Conservation (phyloP, 139 green algal species). For the Chlorella sp. region DNA sequence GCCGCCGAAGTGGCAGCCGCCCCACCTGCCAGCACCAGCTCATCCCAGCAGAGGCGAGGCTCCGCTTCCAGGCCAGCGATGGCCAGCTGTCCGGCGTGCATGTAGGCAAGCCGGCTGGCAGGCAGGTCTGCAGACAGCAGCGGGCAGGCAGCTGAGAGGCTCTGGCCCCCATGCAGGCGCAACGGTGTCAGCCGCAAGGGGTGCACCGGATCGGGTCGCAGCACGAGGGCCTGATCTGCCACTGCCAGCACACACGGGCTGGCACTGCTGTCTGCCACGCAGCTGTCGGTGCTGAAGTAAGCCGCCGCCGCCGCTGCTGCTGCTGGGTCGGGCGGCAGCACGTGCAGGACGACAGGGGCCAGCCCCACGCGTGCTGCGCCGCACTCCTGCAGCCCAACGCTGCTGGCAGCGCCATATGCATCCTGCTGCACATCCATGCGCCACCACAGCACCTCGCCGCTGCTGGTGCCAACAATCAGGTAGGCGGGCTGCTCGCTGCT, state of each 20-base stretch:
- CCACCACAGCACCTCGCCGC: slow-evolving; percentile 32
- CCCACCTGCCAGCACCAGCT: neutral
- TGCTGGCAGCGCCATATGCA: neutral
- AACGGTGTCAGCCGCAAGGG: neutral
- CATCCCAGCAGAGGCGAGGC: neutral
- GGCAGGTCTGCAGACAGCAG: neutral
- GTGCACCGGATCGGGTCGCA: neutral
- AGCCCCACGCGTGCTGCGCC: slow-evolving; percentile 14
- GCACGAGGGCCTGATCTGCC: slow-evolving; percentile 27
- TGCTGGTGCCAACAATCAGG: slow-evolving; percentile 29
- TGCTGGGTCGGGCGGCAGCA: neutral
- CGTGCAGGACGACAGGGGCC: slow-evolving; percentile 19
- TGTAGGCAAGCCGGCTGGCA: slow-evolving; percentile 7
- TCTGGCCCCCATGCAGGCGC: slow-evolving; percentile 20
- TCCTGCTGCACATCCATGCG: neutral
- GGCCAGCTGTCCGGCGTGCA: slow-evolving; percentile 13
- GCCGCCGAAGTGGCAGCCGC: neutral
- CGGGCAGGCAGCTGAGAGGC: neutral
- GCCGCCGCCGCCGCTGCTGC: neutral
- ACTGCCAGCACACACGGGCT: neutral
- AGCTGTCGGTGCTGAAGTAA: neutral
- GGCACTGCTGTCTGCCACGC: neutral
- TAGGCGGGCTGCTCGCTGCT: neutral
- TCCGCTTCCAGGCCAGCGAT: slow-evolving; percentile 10
- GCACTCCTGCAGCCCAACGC: neutral